Base-by-base conservation (phyloP, 2,329 filamentous ascomycete genomes). In the Myotisia sp. region DNA sequence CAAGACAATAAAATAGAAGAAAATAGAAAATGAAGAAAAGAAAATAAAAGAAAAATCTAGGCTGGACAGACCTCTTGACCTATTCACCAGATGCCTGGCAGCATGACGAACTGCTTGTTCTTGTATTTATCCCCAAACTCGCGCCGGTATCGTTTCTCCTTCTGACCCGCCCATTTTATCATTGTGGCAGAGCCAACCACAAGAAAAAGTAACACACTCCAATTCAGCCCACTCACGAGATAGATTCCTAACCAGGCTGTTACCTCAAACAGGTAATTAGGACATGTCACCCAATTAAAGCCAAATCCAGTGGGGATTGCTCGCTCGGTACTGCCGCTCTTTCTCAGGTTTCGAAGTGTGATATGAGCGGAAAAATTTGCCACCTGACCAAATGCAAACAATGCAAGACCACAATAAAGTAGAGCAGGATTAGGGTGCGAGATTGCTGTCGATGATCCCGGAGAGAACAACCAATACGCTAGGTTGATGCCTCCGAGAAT, bases 231-330 rank as follows among this genome's bases (percentile, higher is more conserved):
- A 47, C 76, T 85, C 35, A 87, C 71, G 27, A 92, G 54, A 46
- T 80, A 77, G 36, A 95, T 68, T 17, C 85, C 86, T 19, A 81
- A 47, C 90, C 90, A 98, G 1, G 86, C 74, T 23, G 92, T 56
- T 5, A 81, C 68, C 55, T 98, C 90, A 47, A 92, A 95, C 65
- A 92, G 74, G 65, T 98, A 98, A 64, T 98, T 98, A 26, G 90
- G 90, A 63, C 86, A 92, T 8, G 90, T 98, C 34, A 98, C 87
- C 22, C 82, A 61, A 43, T 65, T 67, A 59, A 94, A 95, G 19
- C 86, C 83, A 38, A 87, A 74, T 17, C 90, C 90, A 37, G 66
- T 66, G 1, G 90, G 90, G 43, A 98, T 92, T 47, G 84, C 85
- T 39, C 87, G 73, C 55, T 92, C 84, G 1, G 80, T 87, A 44